Evolutionary conservation across 192 early-diverging fungal genomes (phyloP).

Genomic region (Lunasporangiospora selenospora): DNA sequence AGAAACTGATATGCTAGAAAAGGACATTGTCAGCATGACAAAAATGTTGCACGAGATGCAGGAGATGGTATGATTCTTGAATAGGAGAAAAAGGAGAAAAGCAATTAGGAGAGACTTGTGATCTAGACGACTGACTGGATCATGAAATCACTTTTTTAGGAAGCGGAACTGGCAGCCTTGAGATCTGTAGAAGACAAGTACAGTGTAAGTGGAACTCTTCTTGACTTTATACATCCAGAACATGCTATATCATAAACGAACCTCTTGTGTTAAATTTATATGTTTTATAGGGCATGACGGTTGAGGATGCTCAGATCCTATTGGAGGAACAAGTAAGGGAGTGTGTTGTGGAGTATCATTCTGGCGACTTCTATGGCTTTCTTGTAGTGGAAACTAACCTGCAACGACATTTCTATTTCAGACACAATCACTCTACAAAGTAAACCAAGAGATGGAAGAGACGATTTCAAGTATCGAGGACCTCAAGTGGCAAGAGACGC

Average conservation of each 20-base stretch:
- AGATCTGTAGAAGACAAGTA: conserved; percentile 42
- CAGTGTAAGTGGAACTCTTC: conserved; percentile 10
- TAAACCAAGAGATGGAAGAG: conserved; percentile 35
- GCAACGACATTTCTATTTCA: no score
- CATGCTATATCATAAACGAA: not conserved
- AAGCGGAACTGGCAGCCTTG: conserved; percentile 16
- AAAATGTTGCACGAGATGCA: conserved; percentile 30
- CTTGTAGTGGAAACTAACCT: no score
- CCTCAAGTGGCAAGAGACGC: conserved; percentile 42
- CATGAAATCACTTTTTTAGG: conserved; percentile 3
- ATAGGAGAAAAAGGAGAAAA: no score
- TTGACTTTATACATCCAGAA: not conserved
- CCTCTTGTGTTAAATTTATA: not conserved
- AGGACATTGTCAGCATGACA: conserved; percentile 14
- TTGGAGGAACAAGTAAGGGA: conserved; percentile 20
- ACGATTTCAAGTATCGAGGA: conserved; percentile 21
- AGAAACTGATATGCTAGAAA: conserved; percentile 25
- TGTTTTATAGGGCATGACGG: conserved; percentile 33
- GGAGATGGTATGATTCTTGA: conserved; percentile 9
- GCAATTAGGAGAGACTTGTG: no score
- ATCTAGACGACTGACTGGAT: no score
- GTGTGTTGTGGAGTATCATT: no score
- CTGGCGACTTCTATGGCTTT: no score
- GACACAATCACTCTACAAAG: conserved; percentile 33
- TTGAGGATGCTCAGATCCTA: conserved; percentile 23